A percentile compares a stretch with the other conserved stretches of the same genome.
These are phyloP conservation scores for Cyberlindnera euphorbiiphila DNA, from an alignment of 805 yeast genomes.

Conservation along the genomic window DNA sequence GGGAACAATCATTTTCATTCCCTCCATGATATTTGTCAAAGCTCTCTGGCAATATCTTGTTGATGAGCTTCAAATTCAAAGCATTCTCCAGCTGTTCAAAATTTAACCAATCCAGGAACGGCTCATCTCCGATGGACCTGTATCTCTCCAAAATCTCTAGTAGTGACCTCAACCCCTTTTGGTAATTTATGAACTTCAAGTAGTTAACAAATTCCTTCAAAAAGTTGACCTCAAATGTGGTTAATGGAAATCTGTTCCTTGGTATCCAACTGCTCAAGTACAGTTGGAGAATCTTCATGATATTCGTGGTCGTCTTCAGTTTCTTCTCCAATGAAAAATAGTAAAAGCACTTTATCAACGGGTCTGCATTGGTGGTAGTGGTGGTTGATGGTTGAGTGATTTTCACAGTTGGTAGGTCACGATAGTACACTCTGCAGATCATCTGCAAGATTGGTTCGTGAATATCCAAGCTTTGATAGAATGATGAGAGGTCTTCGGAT, in stretches of 20 bases:
- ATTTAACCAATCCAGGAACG: conserved; percentile 18
- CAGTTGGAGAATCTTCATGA: conserved; percentile 29
- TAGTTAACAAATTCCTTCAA: conserved; percentile 18
- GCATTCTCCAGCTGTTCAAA: conserved; percentile 14
- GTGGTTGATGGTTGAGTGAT: conserved; percentile 1
- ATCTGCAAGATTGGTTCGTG: conserved; percentile 22
- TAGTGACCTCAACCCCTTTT: conserved; percentile 13
- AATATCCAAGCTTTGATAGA: conserved; percentile 13
- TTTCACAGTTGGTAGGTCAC: conserved; percentile 19
- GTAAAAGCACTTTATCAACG: conserved; percentile 32
- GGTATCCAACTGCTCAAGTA: conserved; percentile 32
- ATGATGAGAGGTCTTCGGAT: conserved; percentile 4
- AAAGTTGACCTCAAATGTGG: conserved; percentile 20
- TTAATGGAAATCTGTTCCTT: conserved; percentile 13
- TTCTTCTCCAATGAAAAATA: conserved; percentile 33
- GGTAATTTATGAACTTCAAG: conserved; percentile 21
- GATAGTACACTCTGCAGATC: conserved; percentile 22
- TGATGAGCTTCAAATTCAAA: conserved; percentile 10
- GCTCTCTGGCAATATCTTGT: conserved; percentile 3
- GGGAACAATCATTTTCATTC: conserved; percentile 1
- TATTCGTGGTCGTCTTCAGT: conserved; percentile 29
- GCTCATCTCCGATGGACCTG: neutral
- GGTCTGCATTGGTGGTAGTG: conserved; percentile 22
- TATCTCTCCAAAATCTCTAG: conserved; percentile 16
- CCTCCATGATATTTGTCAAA: conserved; percentile 5